Evolutionary conservation across 2,329 filamentous ascomycete genomes (phyloP).

Genomic region (Aurifilum marmelostoma): DNA sequence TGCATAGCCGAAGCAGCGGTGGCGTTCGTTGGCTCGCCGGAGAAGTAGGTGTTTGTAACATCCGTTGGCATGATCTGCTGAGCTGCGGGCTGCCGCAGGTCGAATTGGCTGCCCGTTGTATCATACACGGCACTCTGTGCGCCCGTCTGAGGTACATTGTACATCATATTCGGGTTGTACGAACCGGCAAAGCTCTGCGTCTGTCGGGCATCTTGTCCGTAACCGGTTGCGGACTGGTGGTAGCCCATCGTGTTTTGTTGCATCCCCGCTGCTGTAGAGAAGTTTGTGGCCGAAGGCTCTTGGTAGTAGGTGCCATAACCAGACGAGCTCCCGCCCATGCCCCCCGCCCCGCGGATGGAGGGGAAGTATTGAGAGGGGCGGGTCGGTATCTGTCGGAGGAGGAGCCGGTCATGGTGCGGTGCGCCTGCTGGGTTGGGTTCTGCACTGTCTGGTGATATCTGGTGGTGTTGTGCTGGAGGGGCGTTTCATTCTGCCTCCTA

Average conservation of each 20-base stretch:
- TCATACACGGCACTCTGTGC: slow-evolving; percentile 73
- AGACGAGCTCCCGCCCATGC: slow-evolving; percentile 59
- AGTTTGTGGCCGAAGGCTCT: slow-evolving; percentile 52
- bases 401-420: slow-evolving; percentile 48
- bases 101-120: slow-evolving; percentile 69
- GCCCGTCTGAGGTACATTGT: slow-evolving; percentile 70
- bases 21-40: slow-evolving; percentile 65
- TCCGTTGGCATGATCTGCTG: slow-evolving; percentile 72
- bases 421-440: slow-evolving; percentile 51
- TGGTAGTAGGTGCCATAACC: slow-evolving; percentile 64
- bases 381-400: slow-evolving; percentile 55
- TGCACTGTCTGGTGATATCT: slow-evolving; percentile 53
- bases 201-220: slow-evolving; percentile 63
- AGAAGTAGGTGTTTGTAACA: slow-evolving; percentile 76
- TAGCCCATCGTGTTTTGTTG: slow-evolving; percentile 55
- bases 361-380: slow-evolving; percentile 53
- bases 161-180: slow-evolving; percentile 74
- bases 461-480: slow-evolving; percentile 64
- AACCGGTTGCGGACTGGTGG: slow-evolving; percentile 63
- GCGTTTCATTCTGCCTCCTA: slow-evolving; percentile 72
- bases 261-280: slow-evolving; percentile 59
- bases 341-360: slow-evolving; percentile 45
- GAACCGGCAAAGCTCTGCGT: slow-evolving; percentile 56
- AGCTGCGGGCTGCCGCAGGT: slow-evolving; percentile 73
- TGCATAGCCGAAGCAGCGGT: slow-evolving; percentile 60